phyloP scores from a whole-genome alignment of 73 alveolate genomes.

The Durusdinium trenchii region DNA sequence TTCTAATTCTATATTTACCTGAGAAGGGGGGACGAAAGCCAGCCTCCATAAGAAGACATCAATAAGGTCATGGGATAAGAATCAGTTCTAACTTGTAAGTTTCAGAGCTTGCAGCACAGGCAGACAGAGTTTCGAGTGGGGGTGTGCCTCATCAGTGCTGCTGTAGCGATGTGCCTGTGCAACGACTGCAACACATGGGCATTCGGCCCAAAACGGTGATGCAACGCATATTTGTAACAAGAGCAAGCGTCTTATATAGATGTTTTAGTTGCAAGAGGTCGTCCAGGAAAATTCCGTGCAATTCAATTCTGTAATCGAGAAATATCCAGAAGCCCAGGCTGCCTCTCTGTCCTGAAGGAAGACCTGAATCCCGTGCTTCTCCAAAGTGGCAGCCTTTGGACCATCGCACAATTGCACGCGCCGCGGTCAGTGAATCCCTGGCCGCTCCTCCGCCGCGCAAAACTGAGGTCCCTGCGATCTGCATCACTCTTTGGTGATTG shows the following conservation, averaged over 20 bases:
- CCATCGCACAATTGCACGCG: background rate
- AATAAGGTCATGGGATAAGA: no score
- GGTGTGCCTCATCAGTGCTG: conserved; percentile 67
- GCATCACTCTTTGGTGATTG: conserved; percentile 88
- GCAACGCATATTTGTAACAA: no score
- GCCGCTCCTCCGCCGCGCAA: background rate
- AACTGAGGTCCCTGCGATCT: conserved; percentile 38
- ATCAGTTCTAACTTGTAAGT: no score
- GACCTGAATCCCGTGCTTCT: conserved; percentile 61
- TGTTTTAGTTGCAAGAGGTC: no score
- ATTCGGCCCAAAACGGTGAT: background rate
- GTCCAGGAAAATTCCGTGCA: no score
- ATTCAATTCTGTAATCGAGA: no score
- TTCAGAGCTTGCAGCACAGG: background rate
- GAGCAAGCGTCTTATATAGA: no score
- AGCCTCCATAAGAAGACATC: no score
- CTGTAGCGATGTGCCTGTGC: conserved; percentile 86
- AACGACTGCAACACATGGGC: background rate
- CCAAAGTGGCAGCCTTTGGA: conserved; percentile 40
- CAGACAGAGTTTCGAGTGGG: background rate
- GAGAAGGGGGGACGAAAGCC: no score
- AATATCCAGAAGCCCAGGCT: no score
- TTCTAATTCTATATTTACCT: no score
- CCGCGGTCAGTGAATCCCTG: background rate
- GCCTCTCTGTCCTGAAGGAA: conserved; percentile 81